phyloP scores from a whole-genome alignment of 2,329 filamentous ascomycete genomes.

The Neurospora crassa region DNA sequence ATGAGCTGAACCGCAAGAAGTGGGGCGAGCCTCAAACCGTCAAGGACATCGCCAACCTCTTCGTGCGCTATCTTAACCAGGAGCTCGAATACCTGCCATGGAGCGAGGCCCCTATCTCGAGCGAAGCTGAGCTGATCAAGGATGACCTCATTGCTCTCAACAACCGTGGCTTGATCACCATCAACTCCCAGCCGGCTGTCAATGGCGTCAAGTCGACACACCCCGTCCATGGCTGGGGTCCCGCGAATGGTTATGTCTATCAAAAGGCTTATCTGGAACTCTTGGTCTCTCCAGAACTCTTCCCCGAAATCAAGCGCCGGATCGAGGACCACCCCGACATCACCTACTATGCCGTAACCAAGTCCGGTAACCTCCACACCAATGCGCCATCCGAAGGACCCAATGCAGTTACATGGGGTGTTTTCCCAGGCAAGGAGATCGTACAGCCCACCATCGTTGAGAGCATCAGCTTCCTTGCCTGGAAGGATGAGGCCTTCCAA shows the following conservation, averaged over 20 bases:
- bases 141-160: conserved; percentile 73
- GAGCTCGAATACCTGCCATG: conserved; percentile 78
- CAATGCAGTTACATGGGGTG: conserved; percentile 98
- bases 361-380: conserved; percentile 68
- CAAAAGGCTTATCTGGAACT: conserved; percentile 97
- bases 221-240: conserved; percentile 86
- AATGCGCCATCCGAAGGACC: conserved; percentile 80
- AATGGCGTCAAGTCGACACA: conserved; percentile 84
- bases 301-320: conserved; percentile 65
- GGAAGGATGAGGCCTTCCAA: conserved; percentile 96
- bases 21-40: conserved; percentile 82
- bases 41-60: conserved; percentile 71
- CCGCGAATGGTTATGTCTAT: conserved; percentile 90
- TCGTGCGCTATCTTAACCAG: conserved; percentile 75
- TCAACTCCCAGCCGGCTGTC: conserved; percentile 95
- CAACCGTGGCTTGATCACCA: conserved; percentile 76
- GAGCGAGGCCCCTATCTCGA: conserved; percentile 82
- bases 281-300: conserved; percentile 70
- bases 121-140: conserved; percentile 72
- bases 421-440: conserved; percentile 97
- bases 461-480: conserved; percentile 92
- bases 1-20: conserved; percentile 88
- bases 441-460: conserved; percentile 99
- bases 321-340: conserved; percentile 72
- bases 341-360: conserved; percentile 91